Evolutionary conservation across 1,284 basidiomycete genomes (phyloP).

Genomic region (Ustilago sp.): DNA sequence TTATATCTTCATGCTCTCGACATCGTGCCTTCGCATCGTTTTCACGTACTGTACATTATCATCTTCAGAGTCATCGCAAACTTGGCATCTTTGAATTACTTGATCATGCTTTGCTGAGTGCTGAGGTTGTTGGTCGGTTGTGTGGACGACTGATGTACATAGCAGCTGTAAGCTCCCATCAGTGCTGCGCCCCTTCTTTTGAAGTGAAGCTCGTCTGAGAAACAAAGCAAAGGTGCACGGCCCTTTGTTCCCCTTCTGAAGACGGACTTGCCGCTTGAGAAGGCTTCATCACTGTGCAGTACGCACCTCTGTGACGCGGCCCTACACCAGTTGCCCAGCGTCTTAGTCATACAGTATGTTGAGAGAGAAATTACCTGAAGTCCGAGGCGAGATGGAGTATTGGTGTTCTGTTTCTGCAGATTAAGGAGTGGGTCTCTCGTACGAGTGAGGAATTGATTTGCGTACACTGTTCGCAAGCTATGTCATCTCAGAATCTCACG

Average conservation of each 20-base stretch:
- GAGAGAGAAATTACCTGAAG: no score
- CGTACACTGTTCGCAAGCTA: not conserved
- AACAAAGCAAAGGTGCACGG: not conserved
- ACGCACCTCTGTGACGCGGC: not conserved
- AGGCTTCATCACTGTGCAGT: not conserved
- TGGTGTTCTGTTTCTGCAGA: not conserved
- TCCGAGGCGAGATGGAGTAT: not conserved
- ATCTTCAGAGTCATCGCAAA: conserved; percentile 10
- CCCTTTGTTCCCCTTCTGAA: not conserved
- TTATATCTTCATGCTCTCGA: not conserved
- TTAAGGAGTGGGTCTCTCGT: not conserved
- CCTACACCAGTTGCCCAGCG: no score
- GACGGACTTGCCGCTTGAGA: not conserved
- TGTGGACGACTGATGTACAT: not conserved
- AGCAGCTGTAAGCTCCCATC: not conserved
- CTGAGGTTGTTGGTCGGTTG: not conserved
- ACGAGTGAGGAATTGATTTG: not conserved
- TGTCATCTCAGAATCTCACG: conserved; percentile 19
- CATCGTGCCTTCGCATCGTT: not conserved
- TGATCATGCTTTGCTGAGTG: not conserved
- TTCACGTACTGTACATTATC: conserved; percentile 19
- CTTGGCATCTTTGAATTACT: conserved; percentile 10
- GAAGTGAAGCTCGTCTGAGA: not conserved
- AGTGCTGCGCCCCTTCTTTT: not conserved
- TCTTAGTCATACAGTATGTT: no score